These are phyloP conservation scores for Marchantia polymorpha DNA, from an alignment of 225 moss, liverwort and hornwort genomes.

Conservation along the genomic window DNA sequence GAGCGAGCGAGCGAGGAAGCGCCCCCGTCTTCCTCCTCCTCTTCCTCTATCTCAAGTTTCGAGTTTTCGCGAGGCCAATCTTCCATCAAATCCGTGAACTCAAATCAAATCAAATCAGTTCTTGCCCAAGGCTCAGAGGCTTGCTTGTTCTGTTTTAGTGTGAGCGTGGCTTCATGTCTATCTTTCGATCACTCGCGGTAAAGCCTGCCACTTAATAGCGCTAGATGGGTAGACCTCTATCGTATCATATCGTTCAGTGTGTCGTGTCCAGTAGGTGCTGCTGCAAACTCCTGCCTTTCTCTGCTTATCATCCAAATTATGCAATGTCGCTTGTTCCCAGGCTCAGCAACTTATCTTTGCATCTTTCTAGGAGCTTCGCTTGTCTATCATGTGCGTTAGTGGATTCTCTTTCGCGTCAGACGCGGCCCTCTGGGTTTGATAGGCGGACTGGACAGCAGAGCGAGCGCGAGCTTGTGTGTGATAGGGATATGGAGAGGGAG, in stretches of 20 bases:
- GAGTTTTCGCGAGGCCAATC: neutral
- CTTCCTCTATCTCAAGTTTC: neutral
- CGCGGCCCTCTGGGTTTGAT: neutral
- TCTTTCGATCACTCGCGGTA: slow-evolving; percentile 21
- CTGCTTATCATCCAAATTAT: neutral
- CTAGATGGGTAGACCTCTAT: too few species aligned
- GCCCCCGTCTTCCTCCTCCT: too few species aligned
- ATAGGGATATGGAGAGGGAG: neutral
- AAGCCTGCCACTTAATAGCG: slow-evolving; percentile 7
- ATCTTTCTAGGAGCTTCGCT: neutral
- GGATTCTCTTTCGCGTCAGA: neutral
- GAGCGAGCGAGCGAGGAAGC: neutral
- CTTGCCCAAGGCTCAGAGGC: neutral
- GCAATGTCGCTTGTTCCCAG: neutral
- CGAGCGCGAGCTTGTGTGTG: too few species aligned
- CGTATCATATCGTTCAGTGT: neutral
- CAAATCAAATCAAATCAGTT: neutral
- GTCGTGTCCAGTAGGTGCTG: neutral
- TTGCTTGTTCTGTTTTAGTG: slow-evolving; percentile 14
- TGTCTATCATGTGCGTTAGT: neutral
- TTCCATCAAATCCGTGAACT: neutral
- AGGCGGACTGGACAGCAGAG: too few species aligned
- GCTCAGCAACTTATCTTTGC: neutral
- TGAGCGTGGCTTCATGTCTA: slow-evolving; percentile 13
- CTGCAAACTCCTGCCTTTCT: neutral